Evolutionary conservation across 352 stramenopile genomes (phyloP), one percentile per base, ranked within the genome.

Genomic region (Phytophthora capsici): DNA sequence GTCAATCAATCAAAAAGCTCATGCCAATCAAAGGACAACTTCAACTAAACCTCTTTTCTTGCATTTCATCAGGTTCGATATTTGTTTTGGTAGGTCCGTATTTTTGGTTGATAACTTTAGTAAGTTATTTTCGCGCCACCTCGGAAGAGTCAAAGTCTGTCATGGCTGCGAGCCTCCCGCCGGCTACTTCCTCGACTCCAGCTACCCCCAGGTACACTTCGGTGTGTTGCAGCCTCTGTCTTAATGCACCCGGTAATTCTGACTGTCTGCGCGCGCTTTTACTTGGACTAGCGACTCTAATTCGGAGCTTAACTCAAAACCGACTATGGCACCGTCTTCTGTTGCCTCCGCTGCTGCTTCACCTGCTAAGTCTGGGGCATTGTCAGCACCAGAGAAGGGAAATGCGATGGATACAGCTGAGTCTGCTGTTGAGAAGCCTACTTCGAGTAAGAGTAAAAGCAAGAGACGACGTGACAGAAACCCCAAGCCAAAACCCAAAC

Each of bases 121-220:
- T 20, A 9, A 28, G 16, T 23, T 14, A 45, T 51, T 66, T 73
- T 73, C 59, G 50, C 63, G 55, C 67, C 56, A 64, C 16, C 32
- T n/a, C 23, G 4, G 36, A 17, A 57, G 14, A 32, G 46, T 69
- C 57, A n/a, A 61, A 49, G 30, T n/a, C 19, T 56, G 59, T 71
- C 69, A 77, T 73, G 69, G 64, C 64, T 1, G 59, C 51, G 30
- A 71, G 49, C 45, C 43, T 74, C 47, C 58, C 65, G 30, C 54
- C 64, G 36, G 25, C 44, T 7, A 47, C 45, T 53, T 67, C 58
- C 25, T 66, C 49, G 19, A 59, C 58, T 19, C 50, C 59, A 55
- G 41, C 44, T 10, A 51, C 58, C n/a, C 8, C 57, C 30, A 62
- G 57, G 68, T 73, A 60, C 9, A 6, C 6, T 2, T 1, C 22